phyloP scores from a whole-genome alignment of 805 yeast species.

The Suhomyces xylopsoci region DNA sequence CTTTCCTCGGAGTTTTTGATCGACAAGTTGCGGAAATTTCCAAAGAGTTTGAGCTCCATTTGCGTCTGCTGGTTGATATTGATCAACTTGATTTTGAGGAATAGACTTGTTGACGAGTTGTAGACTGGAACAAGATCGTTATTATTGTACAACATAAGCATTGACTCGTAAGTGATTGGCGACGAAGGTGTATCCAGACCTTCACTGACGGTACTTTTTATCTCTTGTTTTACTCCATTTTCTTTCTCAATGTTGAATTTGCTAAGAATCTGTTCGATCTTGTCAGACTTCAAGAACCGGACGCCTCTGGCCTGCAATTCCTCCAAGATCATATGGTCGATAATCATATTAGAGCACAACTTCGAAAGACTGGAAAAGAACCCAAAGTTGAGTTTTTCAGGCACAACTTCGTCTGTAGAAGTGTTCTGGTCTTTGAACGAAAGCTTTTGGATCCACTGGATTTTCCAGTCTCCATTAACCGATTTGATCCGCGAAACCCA shows the following conservation, averaged over 20 bases:
- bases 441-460: slow-evolving; percentile 48
- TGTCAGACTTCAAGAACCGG: slow-evolving; percentile 20
- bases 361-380: slow-evolving; percentile 41
- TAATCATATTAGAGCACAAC: slow-evolving; percentile 44
- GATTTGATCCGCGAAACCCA: slow-evolving; percentile 53
- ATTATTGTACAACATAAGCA: slow-evolving; percentile 22
- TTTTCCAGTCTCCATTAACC: slow-evolving; percentile 51
- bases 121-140: slow-evolving; percentile 30
- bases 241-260: slow-evolving; percentile 6
- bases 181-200: not conserved
- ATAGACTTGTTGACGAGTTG: slow-evolving; percentile 32
- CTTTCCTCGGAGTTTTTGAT: slow-evolving; percentile 15
- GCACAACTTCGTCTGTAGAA: not conserved
- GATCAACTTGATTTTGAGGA: slow-evolving; percentile 27
- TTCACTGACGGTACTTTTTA: slow-evolving; percentile 17
- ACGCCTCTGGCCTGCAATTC: slow-evolving; percentile 44
- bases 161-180: slow-evolving; percentile 20
- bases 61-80: slow-evolving; percentile 12
- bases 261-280: slow-evolving; percentile 3
- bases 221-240: slow-evolving; percentile 12
- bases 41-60: slow-evolving; percentile 25
- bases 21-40: slow-evolving; percentile 25
- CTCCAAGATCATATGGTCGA: slow-evolving; percentile 51
- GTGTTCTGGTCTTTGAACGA: slow-evolving; percentile 9
- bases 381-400: slow-evolving; percentile 19